Evolutionary conservation across 495 filamentous ascomycete genomes (phyloP).

Genomic region (Talaromyces ruber): DNA sequence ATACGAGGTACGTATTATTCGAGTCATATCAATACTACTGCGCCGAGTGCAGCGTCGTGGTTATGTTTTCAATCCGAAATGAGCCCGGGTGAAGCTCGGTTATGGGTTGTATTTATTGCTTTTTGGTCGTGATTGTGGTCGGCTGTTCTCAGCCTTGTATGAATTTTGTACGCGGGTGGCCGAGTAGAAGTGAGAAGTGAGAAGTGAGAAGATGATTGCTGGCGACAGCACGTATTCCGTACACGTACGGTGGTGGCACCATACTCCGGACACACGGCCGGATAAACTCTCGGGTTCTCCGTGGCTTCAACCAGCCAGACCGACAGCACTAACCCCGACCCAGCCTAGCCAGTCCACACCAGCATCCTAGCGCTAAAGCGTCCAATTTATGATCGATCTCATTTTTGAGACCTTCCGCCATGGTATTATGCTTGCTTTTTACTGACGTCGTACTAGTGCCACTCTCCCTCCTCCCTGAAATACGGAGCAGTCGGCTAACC

Average conservation of each 20-base stretch:
- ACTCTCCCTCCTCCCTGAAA: neutral
- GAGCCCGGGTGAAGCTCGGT: too few species aligned
- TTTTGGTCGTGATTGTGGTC: too few species aligned
- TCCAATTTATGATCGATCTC: neutral
- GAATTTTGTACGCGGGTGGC: too few species aligned
- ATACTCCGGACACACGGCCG: neutral
- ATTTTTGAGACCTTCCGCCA: neutral
- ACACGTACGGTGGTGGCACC: neutral
- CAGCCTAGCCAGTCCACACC: neutral
- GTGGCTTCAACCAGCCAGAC: neutral
- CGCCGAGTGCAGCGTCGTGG: too few species aligned
- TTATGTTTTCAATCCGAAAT: too few species aligned
- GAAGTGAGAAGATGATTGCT: neutral
- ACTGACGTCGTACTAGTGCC: neutral
- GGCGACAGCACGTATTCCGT: neutral
- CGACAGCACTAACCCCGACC: neutral
- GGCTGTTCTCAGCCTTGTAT: too few species aligned
- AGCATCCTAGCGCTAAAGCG: neutral
- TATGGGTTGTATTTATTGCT: too few species aligned
- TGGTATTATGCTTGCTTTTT: neutral
- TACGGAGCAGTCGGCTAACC: neutral
- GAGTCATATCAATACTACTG: too few species aligned
- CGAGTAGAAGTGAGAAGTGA: too few species aligned
- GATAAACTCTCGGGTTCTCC: neutral
- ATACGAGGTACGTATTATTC: too few species aligned